Conservation (phyloP, 2,329 filamentous ascomycete species). For the Laburnicola sp. region DNA sequence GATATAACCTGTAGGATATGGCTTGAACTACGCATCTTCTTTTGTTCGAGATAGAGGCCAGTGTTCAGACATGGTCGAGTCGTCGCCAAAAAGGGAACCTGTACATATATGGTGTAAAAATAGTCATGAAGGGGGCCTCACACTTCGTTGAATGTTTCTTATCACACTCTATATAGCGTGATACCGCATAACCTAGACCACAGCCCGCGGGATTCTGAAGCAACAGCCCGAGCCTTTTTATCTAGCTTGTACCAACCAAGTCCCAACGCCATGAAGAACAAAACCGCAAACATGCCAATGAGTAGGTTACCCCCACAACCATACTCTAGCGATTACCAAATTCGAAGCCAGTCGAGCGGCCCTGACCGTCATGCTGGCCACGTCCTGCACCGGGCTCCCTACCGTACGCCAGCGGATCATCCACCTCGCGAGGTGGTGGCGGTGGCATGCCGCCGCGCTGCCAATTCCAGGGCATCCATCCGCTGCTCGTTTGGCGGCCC, state of each 20-base stretch:
- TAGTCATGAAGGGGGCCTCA: not conserved
- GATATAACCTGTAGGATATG: not conserved
- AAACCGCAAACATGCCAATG: not conserved
- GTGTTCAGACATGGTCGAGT: no score
- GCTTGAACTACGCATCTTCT: not conserved
- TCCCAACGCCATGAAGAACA: conserved; percentile 3
- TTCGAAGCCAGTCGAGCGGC: conserved; percentile 37
- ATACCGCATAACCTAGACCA: not conserved
- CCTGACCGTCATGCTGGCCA: conserved; percentile 2
- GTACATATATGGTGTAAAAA: conserved; percentile 13
- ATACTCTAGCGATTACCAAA: conserved; percentile 34
- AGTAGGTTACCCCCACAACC: not conserved
- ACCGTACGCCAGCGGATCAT: conserved; percentile 42
- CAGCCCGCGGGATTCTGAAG: not conserved
- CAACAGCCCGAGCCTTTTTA: conserved; percentile 8
- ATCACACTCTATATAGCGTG: not conserved
- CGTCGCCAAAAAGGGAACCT: not conserved
- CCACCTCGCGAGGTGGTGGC: conserved; percentile 15
- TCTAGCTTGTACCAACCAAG: conserved; percentile 12
- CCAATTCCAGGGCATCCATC: conserved; percentile 59
- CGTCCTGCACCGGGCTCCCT: conserved; percentile 24
- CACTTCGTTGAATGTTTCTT: not conserved
- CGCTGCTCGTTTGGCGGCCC: conserved; percentile 38
- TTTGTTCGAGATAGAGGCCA: no score
- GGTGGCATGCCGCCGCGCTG: conserved; percentile 22